Evolutionary conservation across 2,329 filamentous ascomycete species (phyloP), one percentile per base, ranked within the genome.

Genomic region (Diaporthe citri): DNA sequence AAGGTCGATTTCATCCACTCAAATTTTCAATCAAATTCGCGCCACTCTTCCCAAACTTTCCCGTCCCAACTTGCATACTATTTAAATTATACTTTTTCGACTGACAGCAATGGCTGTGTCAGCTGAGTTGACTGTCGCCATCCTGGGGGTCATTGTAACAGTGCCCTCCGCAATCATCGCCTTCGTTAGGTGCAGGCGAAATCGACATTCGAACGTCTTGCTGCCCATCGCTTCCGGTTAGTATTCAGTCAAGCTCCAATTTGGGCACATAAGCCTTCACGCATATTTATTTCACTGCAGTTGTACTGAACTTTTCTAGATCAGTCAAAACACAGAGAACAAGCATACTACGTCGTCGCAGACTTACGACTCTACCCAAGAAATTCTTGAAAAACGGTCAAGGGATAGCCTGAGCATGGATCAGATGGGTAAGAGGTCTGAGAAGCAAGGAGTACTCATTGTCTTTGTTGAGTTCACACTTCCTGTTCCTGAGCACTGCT

Each of bases 101-200:
- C 46, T 15, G 9, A 8, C 4, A 3, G 3, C 41, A 64, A 64
- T 64, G 60, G 25, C 60, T 15, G 17, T 8, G 25, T 64, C 60
- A 48, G 60, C 60, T n/a, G 60, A 64, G 28, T 48, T 64, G 41
- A 34, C 4, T 2, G 60, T 64, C 3, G 60, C 60, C 0, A 48
- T 64, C n/a, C 15, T 64, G 9, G 60, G 60, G 17, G 60, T 64
- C 17, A n/a, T 64, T n/a, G 28, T 64, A 6, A 22, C 60, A n/a
- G 41, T 64, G 2, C 60, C 60, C 2, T n/a, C 60, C 17, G 60
- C 60, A 46, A 17, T 48, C 1, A 25, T 64, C 25, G 25, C 22
- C 4, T 8, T 64, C 20, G 43, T 22, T 13, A 48, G 48, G n/a
- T 48, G 17, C 41, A 34, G 41, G 25, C 41, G 25, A 9, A 48